phyloP scores from a whole-genome alignment of 2,329 filamentous ascomycete species.

The Lecanicillium sp. region DNA sequence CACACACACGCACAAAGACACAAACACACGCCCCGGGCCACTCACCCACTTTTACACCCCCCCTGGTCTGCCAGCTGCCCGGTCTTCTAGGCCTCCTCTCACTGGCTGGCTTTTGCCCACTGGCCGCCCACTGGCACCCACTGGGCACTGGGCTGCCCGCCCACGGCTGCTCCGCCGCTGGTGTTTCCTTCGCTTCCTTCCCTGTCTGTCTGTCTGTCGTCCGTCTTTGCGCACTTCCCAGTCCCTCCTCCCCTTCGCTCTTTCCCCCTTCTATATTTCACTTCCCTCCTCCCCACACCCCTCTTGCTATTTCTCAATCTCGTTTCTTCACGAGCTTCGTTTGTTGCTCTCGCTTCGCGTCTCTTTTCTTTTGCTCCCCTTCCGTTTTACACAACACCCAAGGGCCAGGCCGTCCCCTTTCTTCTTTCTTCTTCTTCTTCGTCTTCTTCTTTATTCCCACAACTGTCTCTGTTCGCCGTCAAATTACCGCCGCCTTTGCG shows the following conservation, averaged over 20 bases:
- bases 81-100: no score
- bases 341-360: conserved; percentile 10
- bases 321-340: conserved; percentile 15
- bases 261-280: conserved; percentile 17
- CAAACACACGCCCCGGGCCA: no score
- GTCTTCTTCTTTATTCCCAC: conserved; percentile 22
- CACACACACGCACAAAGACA: no score
- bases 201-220: not conserved
- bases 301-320: conserved; percentile 16
- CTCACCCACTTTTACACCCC: no score
- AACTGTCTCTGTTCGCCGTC: not conserved
- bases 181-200: no score
- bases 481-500: conserved; percentile 18
- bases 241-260: not conserved
- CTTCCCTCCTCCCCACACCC: conserved; percentile 20
- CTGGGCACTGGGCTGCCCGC: no score
- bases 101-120: no score
- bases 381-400: conserved; percentile 14
- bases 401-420: conserved; percentile 23
- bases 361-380: conserved; percentile 9
- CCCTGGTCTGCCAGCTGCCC: no score
- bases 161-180: not conserved
- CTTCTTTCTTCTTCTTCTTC: conserved; percentile 25
- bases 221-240: not conserved
- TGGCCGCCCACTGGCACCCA: no score